phyloP scores from a whole-genome alignment of 139 green algal species.

The Chlorokybus atmophyticus region DNA sequence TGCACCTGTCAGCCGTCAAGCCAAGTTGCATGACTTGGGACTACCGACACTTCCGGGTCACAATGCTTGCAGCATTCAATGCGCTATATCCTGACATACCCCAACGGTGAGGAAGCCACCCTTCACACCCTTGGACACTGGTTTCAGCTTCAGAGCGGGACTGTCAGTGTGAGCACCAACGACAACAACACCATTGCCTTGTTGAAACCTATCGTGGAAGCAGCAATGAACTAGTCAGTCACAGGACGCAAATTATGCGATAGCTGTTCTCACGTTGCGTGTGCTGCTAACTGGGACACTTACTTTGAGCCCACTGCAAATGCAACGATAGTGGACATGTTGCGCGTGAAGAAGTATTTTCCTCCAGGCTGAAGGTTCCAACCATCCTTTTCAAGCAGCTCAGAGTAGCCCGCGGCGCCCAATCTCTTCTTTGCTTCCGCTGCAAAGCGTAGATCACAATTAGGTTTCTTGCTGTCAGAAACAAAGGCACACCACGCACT shows the following conservation, averaged over 20 bases:
- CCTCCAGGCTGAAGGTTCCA: conserved; percentile 27
- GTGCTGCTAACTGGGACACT: not conserved
- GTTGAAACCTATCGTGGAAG: conserved; percentile 38
- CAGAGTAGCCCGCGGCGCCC: conserved; percentile 12
- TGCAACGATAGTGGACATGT: conserved; percentile 72
- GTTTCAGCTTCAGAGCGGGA: conserved; percentile 32
- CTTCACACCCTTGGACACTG: conserved; percentile 41
- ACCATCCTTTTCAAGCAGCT: conserved; percentile 16
- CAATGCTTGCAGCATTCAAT: too few relatives aligned
- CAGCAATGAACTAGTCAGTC: not conserved
- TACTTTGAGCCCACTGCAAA: conserved; percentile 43
- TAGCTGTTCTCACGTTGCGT: not conserved
- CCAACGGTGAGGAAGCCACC: conserved; percentile 59
- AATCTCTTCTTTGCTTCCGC: conserved; percentile 4
- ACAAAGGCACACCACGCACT: too few relatives aligned
- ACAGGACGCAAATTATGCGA: not conserved
- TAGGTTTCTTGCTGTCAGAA: too few relatives aligned
- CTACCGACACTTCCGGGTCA: too few relatives aligned
- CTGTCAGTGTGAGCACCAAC: conserved; percentile 82
- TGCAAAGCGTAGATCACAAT: too few relatives aligned
- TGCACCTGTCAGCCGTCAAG: too few relatives aligned
- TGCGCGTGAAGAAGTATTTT: conserved; percentile 87
- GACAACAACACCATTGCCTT: conserved; percentile 79
- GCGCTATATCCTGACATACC: too few relatives aligned
- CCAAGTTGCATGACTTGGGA: too few relatives aligned